A percentile compares a stretch with the other conserved stretches of the same genome.
These are phyloP conservation scores for Aquilaria agallochum DNA, from an alignment of 441 rosid species.

Conservation along the genomic window DNA sequence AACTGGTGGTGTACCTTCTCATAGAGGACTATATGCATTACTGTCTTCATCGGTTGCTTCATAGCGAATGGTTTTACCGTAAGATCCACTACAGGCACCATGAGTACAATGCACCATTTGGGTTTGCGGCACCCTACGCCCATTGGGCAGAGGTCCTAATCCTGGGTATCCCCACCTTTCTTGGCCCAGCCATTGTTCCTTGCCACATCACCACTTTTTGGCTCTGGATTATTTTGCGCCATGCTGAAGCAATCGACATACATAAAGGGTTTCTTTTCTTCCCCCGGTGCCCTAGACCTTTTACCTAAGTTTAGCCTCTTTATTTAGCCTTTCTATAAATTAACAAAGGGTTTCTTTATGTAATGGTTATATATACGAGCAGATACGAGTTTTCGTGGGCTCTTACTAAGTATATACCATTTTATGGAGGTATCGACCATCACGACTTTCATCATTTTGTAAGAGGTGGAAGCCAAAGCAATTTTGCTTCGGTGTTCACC, in stretches of 20 bases:
- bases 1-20: conserved; percentile 15
- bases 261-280: background rate
- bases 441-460: conserved; percentile 87
- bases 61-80: conserved; percentile 19
- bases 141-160: conserved; percentile 22
- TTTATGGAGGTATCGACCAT: conserved; percentile 76
- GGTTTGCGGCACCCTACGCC: conserved; percentile 22
- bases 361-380: conserved; percentile 7
- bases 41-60: conserved; percentile 24
- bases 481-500: conserved; percentile 83
- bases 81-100: conserved; percentile 21
- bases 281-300: background rate
- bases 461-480: conserved; percentile 80
- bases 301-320: too few relatives aligned
- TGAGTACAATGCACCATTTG: conserved; percentile 19
- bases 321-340: too few relatives aligned
- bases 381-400: conserved; percentile 79
- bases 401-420: conserved; percentile 59
- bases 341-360: background rate
- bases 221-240: conserved; percentile 24
- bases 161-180: conserved; percentile 19
- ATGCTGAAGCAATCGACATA: background rate
- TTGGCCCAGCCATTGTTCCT: conserved; percentile 24
- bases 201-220: conserved; percentile 23
- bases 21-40: conserved; percentile 24